Base-by-base conservation (phyloP, 441 rosid species). In the Gossypium lobatum region DNA sequence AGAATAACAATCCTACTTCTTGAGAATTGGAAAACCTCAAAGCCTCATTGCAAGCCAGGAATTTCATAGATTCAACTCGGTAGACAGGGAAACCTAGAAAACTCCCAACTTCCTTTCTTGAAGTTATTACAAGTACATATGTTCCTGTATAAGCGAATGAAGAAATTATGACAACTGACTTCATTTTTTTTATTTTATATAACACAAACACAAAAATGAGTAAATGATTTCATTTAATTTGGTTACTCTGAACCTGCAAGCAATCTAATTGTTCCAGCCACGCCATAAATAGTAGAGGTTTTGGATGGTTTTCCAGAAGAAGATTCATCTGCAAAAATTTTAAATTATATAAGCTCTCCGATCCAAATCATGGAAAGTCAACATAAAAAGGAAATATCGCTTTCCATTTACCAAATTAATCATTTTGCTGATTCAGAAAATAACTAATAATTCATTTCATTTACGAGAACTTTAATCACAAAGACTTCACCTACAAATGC, bases 241-340 rank as follows among this genome's bases (percentile, higher is more conserved):
- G 34, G 53, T 71, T 28, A 72, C 10, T 1, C 28, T 18, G 62
- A 80, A 94, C 98, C 98, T 82, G 97, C 94, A 28, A 95, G 78
- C 76, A 95, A 83, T 77, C 91, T 83, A 81, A 95, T 95, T 48
- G 92, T 88, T 74, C 97, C 98, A 37, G 83, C 97, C 10, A 95
- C 93, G 1, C 98, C 98, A 31, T 85, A 89, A 65, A 95, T 84
- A 46, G 76, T 84, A 45, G 89, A 87, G 54, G 85, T 81, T 81
- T 71, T 89, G 25, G 70, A 75, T 4, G 90, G 92, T 70, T 59
- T 80, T 39, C 61, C 94, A 31, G 86, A 75, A 80, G 71, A 66
- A 26, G 68, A 64, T 50, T 69, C 87, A 72, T 84, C 98, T 88
- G 84, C 71, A 64, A 73, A 63, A 75, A 34, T 0, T 16, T 37